These are phyloP conservation scores for Spathaspora boniae DNA, from an alignment of 805 yeast species.

Conservation along the genomic window DNA sequence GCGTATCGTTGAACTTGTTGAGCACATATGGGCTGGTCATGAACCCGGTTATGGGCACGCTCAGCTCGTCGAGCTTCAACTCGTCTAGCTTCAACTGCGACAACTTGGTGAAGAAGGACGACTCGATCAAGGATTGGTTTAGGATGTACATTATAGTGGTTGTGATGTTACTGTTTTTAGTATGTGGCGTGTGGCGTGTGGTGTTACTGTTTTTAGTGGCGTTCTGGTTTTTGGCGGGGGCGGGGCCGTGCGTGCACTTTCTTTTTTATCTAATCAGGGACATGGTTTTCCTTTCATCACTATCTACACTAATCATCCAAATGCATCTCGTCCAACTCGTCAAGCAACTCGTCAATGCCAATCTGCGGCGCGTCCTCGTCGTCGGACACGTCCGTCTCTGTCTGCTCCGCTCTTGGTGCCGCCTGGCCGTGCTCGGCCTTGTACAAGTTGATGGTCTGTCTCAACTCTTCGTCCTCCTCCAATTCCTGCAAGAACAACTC, in stretches of 20 bases:
- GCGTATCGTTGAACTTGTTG: constrained; percentile 33
- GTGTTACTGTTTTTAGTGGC: too few species aligned
- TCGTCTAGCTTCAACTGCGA: constrained; percentile 72
- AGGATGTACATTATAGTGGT: too few species aligned
- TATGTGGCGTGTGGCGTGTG: too few species aligned
- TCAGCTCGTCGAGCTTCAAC: constrained; percentile 57
- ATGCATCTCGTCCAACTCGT: constrained; percentile 92
- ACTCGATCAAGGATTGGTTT: constrained; percentile 72
- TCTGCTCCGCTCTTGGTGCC: constrained; percentile 37
- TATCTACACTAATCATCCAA: too few species aligned
- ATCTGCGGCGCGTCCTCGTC: constrained; percentile 87
- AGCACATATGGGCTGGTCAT: constrained; percentile 31
- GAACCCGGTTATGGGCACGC: constrained; percentile 43
- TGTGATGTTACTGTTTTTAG: too few species aligned
- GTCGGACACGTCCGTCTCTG: constrained; percentile 40
- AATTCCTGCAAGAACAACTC: constrained; percentile 94
- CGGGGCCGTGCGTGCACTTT: too few species aligned
- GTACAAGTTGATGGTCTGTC: constrained; percentile 86
- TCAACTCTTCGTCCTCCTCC: constrained; percentile 93
- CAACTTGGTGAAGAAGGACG: constrained; percentile 79
- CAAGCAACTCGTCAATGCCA: constrained; percentile 87
- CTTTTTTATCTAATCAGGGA: too few species aligned
- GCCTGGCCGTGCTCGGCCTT: constrained; percentile 48
- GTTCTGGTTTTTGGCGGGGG: too few species aligned
- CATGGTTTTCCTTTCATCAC: too few species aligned